Evolutionary conservation across 441 rosid genomes (phyloP).

Genomic region (Euphorbia schlechtendalii): DNA sequence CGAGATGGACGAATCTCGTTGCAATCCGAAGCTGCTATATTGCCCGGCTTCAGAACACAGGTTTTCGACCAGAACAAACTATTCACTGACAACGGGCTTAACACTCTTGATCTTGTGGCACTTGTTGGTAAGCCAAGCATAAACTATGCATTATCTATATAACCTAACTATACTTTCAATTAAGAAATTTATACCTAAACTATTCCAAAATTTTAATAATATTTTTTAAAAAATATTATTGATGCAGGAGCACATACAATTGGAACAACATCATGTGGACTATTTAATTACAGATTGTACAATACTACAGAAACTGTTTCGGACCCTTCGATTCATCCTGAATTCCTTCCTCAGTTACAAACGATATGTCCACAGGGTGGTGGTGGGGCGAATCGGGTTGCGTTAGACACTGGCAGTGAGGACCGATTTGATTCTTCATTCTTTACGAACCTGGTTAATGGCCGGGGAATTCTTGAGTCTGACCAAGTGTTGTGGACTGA

Average conservation of each 20-base stretch:
- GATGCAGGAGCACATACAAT: constrained; percentile 54
- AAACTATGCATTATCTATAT: too few relatives aligned
- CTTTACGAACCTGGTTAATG: too few relatives aligned
- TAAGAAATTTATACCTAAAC: too few relatives aligned
- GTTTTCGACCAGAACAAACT: constrained; percentile 17
- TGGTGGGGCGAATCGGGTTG: constrained; percentile 30
- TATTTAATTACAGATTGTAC: constrained; percentile 42
- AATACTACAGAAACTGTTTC: constrained; percentile 38
- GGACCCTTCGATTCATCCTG: constrained; percentile 43
- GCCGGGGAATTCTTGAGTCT: constrained; percentile 52
- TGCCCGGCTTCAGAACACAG: background rate
- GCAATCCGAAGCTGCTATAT: constrained; percentile 27
- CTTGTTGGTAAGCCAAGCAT: constrained; percentile 46
- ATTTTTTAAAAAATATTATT: background rate
- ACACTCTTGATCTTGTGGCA: constrained; percentile 56
- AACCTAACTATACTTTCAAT: too few relatives aligned
- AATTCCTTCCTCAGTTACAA: constrained; percentile 40
- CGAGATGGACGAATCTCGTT: constrained; percentile 36
- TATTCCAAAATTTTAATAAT: too few relatives aligned
- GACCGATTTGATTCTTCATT: constrained; percentile 45
- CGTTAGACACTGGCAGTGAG: constrained; percentile 42
- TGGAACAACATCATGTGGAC: constrained; percentile 54
- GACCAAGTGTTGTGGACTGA: constrained; percentile 60
- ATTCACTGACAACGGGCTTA: constrained; percentile 38
- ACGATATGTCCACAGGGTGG: constrained; percentile 50